Conservation (phyloP, 352 stramenopile genomes). For the Phytophthora fragariaefolia region DNA sequence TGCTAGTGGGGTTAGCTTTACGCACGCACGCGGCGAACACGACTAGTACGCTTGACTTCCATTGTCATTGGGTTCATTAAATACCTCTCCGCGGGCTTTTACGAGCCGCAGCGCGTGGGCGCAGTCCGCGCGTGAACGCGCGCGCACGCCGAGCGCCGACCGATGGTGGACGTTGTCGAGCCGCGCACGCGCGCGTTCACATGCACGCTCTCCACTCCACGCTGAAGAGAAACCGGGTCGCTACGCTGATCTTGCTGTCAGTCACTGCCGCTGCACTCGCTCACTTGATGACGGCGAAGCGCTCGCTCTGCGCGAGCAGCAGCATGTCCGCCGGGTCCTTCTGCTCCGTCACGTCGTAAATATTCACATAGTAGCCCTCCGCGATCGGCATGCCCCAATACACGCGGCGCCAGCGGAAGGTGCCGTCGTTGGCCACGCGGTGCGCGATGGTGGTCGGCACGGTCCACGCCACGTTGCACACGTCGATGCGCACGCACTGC, state of each 20-base stretch:
- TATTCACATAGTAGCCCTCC: constrained; percentile 89
- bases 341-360: constrained; percentile 82
- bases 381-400: constrained; percentile 89
- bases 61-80: constrained; percentile 44
- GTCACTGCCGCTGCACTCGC: constrained; percentile 12
- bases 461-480: constrained; percentile 86
- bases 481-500: constrained; percentile 80
- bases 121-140: neutral
- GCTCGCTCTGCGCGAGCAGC: constrained; percentile 73
- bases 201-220: constrained; percentile 10
- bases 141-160: too few species aligned
- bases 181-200: constrained; percentile 2
- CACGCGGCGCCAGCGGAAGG: constrained; percentile 77
- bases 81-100: constrained; percentile 41
- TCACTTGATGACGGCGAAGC: constrained; percentile 70
- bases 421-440: constrained; percentile 71
- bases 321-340: constrained; percentile 46
- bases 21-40: constrained; percentile 32
- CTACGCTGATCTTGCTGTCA: constrained; percentile 35
- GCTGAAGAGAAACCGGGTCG: constrained; percentile 33
- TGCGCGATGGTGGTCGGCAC: constrained; percentile 81
- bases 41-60: constrained; percentile 42
- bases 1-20: constrained; percentile 18
- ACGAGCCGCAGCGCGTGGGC: constrained; percentile 25
- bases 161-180: too few species aligned